Conservation (phyloP, 2,329 filamentous ascomycete genomes). For the Fusarium udum region DNA sequence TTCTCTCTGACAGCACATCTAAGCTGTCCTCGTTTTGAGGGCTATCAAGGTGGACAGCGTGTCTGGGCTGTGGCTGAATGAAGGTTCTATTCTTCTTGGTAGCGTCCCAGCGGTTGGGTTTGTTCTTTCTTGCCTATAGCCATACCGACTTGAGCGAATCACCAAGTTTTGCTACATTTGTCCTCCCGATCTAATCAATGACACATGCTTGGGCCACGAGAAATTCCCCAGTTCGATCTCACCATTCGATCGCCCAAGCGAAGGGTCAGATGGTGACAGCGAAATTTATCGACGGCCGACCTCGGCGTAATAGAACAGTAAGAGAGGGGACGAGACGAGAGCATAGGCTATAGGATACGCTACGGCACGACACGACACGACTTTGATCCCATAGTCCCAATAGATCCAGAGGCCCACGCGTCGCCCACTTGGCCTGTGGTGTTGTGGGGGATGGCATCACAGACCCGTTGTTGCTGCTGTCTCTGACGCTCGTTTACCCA, state of each 20-base stretch:
- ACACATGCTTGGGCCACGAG: not conserved
- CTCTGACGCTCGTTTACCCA: not conserved
- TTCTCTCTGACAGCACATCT: not conserved
- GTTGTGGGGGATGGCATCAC: not conserved
- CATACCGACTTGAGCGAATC: not conserved
- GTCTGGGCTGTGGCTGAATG: not conserved
- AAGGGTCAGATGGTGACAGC: not conserved
- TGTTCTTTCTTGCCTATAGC: not conserved
- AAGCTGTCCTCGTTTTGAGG: not conserved
- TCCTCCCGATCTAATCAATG: not conserved
- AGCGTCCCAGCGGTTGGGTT: not conserved
- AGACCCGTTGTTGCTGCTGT: not conserved
- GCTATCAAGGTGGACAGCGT: not conserved
- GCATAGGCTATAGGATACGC: not conserved
- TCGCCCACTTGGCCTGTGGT: constrained; percentile 2
- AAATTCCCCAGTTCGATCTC: not conserved
- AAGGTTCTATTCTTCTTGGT: not conserved
- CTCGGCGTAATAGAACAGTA: not conserved
- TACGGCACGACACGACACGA: not conserved
- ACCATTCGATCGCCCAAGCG: not conserved
- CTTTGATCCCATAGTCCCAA: not conserved
- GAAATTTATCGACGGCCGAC: not conserved
- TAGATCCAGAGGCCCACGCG: not conserved
- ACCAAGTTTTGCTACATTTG: not conserved
- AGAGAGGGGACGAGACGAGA: not conserved